These are phyloP conservation scores for Pyrenophora teres DNA, from an alignment of 2,329 filamentous ascomycete species.

Conservation along the genomic window DNA sequence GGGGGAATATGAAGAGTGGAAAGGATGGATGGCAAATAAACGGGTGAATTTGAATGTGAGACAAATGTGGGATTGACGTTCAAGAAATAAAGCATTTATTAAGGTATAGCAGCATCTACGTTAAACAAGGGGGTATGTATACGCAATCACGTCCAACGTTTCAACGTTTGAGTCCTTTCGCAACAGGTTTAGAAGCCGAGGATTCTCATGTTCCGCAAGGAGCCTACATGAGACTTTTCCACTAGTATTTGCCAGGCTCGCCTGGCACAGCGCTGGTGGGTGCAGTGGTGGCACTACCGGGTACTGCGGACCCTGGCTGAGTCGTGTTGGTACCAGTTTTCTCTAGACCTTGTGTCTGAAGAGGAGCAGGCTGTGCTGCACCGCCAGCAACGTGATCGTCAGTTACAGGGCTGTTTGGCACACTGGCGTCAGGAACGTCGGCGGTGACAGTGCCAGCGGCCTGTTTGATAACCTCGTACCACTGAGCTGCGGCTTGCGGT, in stretches of 20 bases:
- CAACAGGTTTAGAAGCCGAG: not conserved
- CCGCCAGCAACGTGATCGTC: conserved; percentile 20
- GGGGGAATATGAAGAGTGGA: conserved; percentile 67
- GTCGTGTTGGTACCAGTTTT: conserved; percentile 21
- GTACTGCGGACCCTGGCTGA: conserved; percentile 12
- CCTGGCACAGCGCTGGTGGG: conserved; percentile 31
- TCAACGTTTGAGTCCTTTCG: not conserved
- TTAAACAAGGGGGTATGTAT: conserved; percentile 2
- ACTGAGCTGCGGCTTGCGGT: conserved; percentile 77
- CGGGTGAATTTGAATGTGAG: conserved; percentile 90
- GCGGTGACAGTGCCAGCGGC: conserved; percentile 59
- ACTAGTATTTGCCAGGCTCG: conserved; percentile 41
- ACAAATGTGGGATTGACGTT: conserved; percentile 70
- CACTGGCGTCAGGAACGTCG: conserved; percentile 45
- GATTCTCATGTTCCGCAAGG: not conserved
- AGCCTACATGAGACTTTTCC: not conserved
- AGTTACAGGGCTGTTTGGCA: conserved; percentile 42
- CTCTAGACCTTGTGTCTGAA: conserved; percentile 42
- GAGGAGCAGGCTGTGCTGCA: conserved; percentile 27
- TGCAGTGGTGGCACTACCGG: conserved; percentile 8
- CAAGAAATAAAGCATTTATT: conserved; percentile 1
- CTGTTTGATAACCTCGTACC: conserved; percentile 74
- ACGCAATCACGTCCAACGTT: not conserved
- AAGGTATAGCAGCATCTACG: conserved; percentile 1
- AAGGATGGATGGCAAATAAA: conserved; percentile 86